Evolutionary conservation across 176 grass and related monocot species (phyloP).

Genomic region (Miscanthus lutarioriparius): DNA sequence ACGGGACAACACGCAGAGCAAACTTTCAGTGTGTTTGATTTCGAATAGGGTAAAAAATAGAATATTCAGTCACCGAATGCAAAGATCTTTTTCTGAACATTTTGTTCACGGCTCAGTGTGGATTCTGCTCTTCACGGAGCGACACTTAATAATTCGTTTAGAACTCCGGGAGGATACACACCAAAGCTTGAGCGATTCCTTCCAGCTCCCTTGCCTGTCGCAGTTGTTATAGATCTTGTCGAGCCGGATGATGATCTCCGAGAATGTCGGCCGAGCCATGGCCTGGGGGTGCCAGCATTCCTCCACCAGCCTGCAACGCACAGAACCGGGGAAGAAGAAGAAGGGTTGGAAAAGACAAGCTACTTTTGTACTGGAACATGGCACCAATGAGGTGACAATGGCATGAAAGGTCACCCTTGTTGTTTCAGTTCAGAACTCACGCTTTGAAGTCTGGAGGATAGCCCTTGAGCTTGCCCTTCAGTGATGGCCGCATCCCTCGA

Average conservation of each 20-base stretch:
- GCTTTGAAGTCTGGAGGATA: constrained; percentile 86
- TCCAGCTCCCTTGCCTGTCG: constrained; percentile 76
- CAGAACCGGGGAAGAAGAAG: not conserved
- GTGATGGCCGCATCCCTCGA: constrained; percentile 62
- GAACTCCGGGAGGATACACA: constrained; percentile 32
- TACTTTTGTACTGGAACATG: not conserved
- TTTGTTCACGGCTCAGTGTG: constrained; percentile 21
- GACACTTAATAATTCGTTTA: constrained; percentile 25
- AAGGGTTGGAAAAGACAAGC: not conserved
- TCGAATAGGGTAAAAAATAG: not conserved
- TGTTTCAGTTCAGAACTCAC: constrained; percentile 49
- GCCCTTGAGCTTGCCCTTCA: constrained; percentile 75
- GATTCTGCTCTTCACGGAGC: constrained; percentile 19
- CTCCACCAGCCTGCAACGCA: constrained; percentile 77
- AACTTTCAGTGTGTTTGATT: constrained; percentile 22
- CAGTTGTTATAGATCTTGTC: constrained; percentile 73
- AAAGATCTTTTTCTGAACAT: not conserved
- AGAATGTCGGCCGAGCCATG: constrained; percentile 70
- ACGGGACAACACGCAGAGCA: no score
- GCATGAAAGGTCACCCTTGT: not conserved
- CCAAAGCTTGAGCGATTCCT: constrained; percentile 95
- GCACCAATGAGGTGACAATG: not conserved
- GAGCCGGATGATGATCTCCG: constrained; percentile 89
- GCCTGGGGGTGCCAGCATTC: constrained; percentile 78
- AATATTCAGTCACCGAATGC: not conserved